Base-by-base conservation (phyloP, 495 filamentous ascomycete genomes). In the Parathielavia appendiculata region DNA sequence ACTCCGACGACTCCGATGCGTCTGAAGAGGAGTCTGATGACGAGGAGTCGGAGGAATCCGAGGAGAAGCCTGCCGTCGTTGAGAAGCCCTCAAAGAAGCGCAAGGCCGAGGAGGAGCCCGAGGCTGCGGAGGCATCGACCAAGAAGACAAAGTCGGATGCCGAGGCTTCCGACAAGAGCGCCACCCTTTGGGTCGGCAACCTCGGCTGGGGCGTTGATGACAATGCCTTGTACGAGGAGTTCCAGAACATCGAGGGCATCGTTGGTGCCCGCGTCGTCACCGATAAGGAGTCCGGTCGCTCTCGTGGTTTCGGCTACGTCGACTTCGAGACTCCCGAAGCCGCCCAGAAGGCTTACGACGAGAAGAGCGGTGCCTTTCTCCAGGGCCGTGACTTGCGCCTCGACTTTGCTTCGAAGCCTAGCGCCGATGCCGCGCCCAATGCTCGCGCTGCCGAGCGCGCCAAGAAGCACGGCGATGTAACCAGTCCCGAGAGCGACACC, bases 231-330 rank as follows among this genome's bases (percentile, higher is more conserved):
- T 81, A 81, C 60, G 81, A 86, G 62, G 88, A 96, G 74, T 97
- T 98, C 73, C 82, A 90, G 77, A 75, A 79, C 46, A 95, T 86
- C 69, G 91, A 89, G 63, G 88, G 88, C 64, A 78, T 96, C 56
- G 75, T 80, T 66, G 80, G 85, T 64, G 84, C 83, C 55, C 84
- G 88, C 61, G 84, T 98, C 66, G 87, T 97, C 68, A 88, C 84
- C 51, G 93, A 98, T 74, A 84, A 85, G 66, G 85, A 84, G 26
- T 81, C 79, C 67, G 88, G 89, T 58, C 88, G 90, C 65, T 95
- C 92, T 67, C 91, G 89, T 73, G 93, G 93, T 62, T 98, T 95
- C 74, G 93, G 95, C 63, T 98, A 97, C 70, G 91, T 97, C 61
- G 93, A 98, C 76, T 98, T 90, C 75, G 76, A 78, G 66, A 82